These are phyloP conservation scores for Pythium folliculosum DNA, from an alignment of 352 stramenopile genomes.

Conservation along the genomic window DNA sequence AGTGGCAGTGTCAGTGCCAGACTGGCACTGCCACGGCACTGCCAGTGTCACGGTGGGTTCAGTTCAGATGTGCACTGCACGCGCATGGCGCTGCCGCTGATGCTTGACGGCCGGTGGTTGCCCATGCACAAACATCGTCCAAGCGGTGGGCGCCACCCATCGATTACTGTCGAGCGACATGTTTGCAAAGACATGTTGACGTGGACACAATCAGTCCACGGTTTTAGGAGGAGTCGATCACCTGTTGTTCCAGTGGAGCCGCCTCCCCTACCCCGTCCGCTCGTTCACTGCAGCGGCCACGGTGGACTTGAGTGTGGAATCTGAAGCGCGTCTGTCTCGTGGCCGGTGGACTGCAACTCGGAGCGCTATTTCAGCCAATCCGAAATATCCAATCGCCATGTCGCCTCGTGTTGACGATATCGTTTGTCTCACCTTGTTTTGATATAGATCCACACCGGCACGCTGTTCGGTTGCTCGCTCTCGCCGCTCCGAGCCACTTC, in stretches of 20 bases:
- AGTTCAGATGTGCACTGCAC: too few species aligned
- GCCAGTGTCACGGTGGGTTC: too few species aligned
- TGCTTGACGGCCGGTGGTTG: too few species aligned
- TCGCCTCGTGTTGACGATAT: constrained; percentile 12
- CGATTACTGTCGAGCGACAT: neutral
- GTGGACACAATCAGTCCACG: constrained; percentile 17
- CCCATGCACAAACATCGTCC: too few species aligned
- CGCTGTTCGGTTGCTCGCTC: too few species aligned
- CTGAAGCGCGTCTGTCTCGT: constrained; percentile 14
- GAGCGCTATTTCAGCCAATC: constrained; percentile 20
- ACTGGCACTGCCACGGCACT: too few species aligned
- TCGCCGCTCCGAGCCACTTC: constrained; percentile 13
- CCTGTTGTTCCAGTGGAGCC: neutral
- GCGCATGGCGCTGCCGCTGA: too few species aligned
- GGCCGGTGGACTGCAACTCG: constrained; percentile 3
- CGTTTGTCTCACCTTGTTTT: constrained; percentile 25
- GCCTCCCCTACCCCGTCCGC: constrained; percentile 21
- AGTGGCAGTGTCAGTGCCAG: neutral
- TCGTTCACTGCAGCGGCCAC: neutral
- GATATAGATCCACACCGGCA: constrained; percentile 18
- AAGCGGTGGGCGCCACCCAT: too few species aligned
- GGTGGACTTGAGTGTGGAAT: neutral
- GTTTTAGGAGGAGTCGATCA: constrained; percentile 4
- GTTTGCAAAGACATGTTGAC: constrained; percentile 27
- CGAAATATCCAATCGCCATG: neutral